phyloP scores from a whole-genome alignment of 2,329 filamentous ascomycete genomes.

The Aspergillus aculeatinus region DNA sequence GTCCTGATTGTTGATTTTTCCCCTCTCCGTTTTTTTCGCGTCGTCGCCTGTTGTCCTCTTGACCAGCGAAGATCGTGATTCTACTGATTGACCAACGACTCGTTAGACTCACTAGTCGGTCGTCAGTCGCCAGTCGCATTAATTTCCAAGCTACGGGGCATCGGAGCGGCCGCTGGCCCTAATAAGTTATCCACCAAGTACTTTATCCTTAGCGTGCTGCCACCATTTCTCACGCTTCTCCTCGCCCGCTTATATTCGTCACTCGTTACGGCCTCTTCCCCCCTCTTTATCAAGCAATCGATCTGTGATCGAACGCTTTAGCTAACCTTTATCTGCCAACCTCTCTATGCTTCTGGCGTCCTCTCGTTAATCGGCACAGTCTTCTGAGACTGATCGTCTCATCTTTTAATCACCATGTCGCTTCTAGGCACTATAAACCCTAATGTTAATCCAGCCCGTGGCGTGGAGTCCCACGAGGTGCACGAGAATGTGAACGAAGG shows the following conservation, averaged over 20 bases:
- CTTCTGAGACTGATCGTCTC: slow-evolving; percentile 17
- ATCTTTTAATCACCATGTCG: slow-evolving; percentile 29
- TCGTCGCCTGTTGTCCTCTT: slow-evolving; percentile 13
- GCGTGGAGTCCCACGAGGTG: slow-evolving; percentile 14
- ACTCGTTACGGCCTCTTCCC: slow-evolving; percentile 6
- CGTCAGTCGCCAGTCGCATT: neutral
- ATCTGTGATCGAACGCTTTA: neutral
- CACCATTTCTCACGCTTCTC: slow-evolving; percentile 4
- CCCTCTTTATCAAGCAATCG: neutral
- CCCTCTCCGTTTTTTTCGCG: neutral
- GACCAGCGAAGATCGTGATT: neutral
- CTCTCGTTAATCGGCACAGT: slow-evolving; percentile 8
- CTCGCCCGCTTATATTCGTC: neutral
- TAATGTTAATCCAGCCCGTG: slow-evolving; percentile 24
- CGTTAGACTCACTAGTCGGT: neutral
- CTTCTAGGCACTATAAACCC: slow-evolving; percentile 36
- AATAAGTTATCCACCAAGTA: slow-evolving; percentile 4
- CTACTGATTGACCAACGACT: neutral
- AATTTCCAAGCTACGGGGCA: slow-evolving; percentile 1
- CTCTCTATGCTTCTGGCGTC: slow-evolving; percentile 9
- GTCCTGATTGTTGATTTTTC: neutral
- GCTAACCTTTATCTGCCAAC: neutral
- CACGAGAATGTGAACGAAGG: slow-evolving; percentile 14
- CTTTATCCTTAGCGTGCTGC: slow-evolving; percentile 1
- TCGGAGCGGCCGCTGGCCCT: neutral